phyloP scores from a whole-genome alignment of 345 rosid species.

The Linum usitatissimum region DNA sequence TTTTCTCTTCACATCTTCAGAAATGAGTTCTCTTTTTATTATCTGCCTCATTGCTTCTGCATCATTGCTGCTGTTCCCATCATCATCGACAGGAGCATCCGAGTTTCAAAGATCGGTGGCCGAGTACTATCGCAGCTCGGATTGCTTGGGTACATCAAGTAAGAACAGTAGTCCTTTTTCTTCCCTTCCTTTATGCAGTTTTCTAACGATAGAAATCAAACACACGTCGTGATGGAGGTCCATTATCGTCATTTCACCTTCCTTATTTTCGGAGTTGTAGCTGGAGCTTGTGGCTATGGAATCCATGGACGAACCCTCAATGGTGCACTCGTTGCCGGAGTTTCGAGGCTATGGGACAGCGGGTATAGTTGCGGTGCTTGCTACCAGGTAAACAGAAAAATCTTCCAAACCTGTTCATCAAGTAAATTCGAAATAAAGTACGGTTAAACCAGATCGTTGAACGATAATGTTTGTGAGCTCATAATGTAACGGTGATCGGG shows the following conservation, averaged over 20 bases:
- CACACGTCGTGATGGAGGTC: too few relatives aligned
- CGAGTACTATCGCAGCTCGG: conserved; percentile 74
- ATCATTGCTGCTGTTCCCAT: conserved; percentile 31
- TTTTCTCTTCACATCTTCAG: background rate
- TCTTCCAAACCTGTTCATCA: too few relatives aligned
- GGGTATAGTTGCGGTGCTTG: conserved; percentile 5
- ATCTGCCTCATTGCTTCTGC: conserved; percentile 21
- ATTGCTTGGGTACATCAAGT: conserved; percentile 72
- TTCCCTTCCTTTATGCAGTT: background rate
- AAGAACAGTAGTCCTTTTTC: conserved; percentile 3
- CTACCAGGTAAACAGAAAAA: background rate
- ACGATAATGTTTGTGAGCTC: too few relatives aligned
- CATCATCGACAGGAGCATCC: background rate
- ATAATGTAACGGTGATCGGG: too few relatives aligned
- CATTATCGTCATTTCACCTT: too few relatives aligned
- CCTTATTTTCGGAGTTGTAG: background rate
- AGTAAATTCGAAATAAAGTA: background rate
- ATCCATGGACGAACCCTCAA: background rate
- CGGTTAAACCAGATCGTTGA: too few relatives aligned
- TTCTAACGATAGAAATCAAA: background rate
- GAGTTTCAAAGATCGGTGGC: conserved; percentile 31
- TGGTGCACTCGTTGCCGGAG: conserved; percentile 4
- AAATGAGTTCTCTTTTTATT: background rate
- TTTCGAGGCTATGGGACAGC: background rate
- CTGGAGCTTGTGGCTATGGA: conserved; percentile 3